Conservation (phyloP, 1,284 basidiomycete genomes). For the Ceratorhiza oryzae-sativae region DNA sequence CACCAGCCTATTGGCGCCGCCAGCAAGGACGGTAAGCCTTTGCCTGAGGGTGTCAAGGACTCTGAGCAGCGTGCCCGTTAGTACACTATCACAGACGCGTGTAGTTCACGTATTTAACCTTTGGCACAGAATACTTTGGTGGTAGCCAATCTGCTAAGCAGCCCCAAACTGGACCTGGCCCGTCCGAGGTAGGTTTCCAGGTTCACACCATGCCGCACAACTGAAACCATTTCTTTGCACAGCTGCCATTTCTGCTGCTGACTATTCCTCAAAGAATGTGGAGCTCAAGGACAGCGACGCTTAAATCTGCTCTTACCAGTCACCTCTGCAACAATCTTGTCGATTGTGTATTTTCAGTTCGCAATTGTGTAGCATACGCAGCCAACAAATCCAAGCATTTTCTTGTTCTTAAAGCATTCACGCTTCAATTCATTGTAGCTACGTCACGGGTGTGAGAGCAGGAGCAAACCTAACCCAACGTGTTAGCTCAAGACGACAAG, state of each 20-base stretch:
- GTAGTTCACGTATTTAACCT: neutral
- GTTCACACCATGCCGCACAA: neutral
- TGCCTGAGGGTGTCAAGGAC: conserved; percentile 50
- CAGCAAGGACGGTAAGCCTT: conserved; percentile 48
- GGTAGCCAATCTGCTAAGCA: neutral
- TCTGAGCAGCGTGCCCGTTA: conserved; percentile 53
- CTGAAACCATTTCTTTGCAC: neutral
- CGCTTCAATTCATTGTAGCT: too few relatives aligned
- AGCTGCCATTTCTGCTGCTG: conserved; percentile 22
- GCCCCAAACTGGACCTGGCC: neutral
- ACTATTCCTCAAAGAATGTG: neutral
- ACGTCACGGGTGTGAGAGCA: too few relatives aligned
- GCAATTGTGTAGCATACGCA: conserved; percentile 5
- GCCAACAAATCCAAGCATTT: neutral
- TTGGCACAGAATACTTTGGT: conserved; percentile 25
- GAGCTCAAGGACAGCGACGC: conserved; percentile 5
- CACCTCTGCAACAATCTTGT: neutral
- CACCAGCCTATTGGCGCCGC: conserved; percentile 58
- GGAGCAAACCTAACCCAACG: too few relatives aligned
- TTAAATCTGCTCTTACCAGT: too few relatives aligned
- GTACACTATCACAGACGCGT: neutral
- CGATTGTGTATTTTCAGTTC: neutral
- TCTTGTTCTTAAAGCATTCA: neutral
- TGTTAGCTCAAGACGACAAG: conserved; percentile 5
- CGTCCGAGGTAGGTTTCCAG: conserved; percentile 10